These are phyloP conservation scores for Melanogaster broomeanus DNA, from an alignment of 768 basidiomycete genomes.

Conservation along the genomic window DNA sequence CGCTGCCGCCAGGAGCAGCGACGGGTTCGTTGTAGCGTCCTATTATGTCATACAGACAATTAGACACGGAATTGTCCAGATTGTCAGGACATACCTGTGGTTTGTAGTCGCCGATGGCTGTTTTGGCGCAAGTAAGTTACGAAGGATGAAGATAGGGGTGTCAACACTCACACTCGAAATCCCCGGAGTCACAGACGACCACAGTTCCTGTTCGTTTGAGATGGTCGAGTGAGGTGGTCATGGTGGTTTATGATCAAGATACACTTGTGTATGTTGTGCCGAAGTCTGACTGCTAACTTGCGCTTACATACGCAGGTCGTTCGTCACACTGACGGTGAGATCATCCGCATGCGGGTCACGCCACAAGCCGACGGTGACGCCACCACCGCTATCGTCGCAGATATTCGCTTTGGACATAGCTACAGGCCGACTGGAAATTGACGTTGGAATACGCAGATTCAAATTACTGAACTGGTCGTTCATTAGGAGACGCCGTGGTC, in stretches of 20 bases:
- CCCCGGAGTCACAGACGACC: constrained; percentile 94
- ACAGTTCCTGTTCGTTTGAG: constrained; percentile 90
- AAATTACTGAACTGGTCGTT: too few relatives aligned
- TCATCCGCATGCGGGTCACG: too few relatives aligned
- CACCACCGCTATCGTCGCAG: too few relatives aligned
- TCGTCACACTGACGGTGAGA: too few relatives aligned
- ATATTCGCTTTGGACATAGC: too few relatives aligned
- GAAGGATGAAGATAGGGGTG: constrained; percentile 8
- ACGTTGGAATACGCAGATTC: too few relatives aligned
- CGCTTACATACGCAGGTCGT: too few relatives aligned
- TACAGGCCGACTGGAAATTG: too few relatives aligned
- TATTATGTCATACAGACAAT: constrained; percentile 29
- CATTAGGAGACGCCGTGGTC: too few relatives aligned
- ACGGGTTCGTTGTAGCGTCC: constrained; percentile 98
- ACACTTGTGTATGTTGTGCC: not conserved
- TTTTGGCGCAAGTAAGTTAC: constrained; percentile 23
- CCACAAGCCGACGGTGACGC: too few relatives aligned
- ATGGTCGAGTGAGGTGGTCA: constrained; percentile 75
- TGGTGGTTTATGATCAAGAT: constrained; percentile 36
- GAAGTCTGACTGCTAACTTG: too few relatives aligned
- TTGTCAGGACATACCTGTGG: constrained; percentile 57
- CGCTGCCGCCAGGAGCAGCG: constrained; percentile 86
- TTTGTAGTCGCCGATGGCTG: constrained; percentile 92
- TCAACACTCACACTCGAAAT: constrained; percentile 68
- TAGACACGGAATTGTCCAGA: not conserved